phyloP scores from a whole-genome alignment of 2,329 filamentous ascomycete species.

The Aspergillus tanneri region DNA sequence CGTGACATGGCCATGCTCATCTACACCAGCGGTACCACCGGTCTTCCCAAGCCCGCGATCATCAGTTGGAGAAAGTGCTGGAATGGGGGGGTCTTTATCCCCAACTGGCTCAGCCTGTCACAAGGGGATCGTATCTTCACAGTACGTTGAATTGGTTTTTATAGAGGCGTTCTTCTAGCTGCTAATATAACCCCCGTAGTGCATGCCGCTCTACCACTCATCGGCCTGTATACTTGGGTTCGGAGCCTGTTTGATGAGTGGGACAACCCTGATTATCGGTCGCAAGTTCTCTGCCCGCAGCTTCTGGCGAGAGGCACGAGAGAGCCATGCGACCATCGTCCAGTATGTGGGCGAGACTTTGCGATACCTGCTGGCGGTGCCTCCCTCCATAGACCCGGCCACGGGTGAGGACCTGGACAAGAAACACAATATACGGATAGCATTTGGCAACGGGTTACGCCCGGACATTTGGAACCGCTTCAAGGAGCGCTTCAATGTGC shows the following conservation, averaged over 20 bases:
- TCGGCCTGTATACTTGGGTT: constrained; percentile 73
- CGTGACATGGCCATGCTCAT: constrained; percentile 70
- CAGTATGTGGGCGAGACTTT: constrained; percentile 89
- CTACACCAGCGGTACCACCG: constrained; percentile 83
- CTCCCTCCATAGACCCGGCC: constrained; percentile 58
- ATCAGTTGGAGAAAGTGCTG: constrained; percentile 69
- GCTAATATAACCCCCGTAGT: constrained; percentile 45
- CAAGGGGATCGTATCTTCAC: constrained; percentile 72
- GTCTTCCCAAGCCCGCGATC: constrained; percentile 76
- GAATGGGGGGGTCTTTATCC: constrained; percentile 54
- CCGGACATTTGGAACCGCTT: constrained; percentile 84
- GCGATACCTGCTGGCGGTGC: constrained; percentile 72
- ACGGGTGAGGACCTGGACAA: constrained; percentile 70
- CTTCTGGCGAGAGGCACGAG: constrained; percentile 76
- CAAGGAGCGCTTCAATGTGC: constrained; percentile 75
- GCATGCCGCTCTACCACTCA: constrained; percentile 87
- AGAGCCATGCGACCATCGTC: constrained; percentile 68
- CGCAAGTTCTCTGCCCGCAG: constrained; percentile 73
- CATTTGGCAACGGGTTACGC: constrained; percentile 81
- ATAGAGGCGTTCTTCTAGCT: background rate
- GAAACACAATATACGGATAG: constrained; percentile 69
- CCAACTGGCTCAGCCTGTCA: constrained; percentile 58
- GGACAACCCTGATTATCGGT: constrained; percentile 68
- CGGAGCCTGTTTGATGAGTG: constrained; percentile 57
- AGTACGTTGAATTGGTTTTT: constrained; percentile 44